Percentiles rank a stretch among this genome's conserved stretches.
phyloP scores from a whole-genome alignment of 306 rosid genomes.

The Comarum palustre region DNA sequence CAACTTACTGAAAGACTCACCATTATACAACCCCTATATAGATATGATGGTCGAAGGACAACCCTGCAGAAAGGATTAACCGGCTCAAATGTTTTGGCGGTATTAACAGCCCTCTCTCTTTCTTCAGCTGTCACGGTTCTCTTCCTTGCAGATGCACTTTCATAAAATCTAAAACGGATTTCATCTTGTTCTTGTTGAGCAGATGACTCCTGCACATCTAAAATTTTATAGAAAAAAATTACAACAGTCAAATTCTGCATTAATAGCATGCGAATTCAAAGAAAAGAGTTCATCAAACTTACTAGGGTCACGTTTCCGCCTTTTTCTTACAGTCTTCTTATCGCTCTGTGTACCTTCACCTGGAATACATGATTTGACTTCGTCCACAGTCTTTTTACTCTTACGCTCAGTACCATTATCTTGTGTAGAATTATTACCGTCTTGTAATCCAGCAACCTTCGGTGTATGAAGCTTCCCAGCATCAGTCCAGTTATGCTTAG shows the following conservation, averaged over 20 bases:
- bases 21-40: slow-evolving; percentile 97
- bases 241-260: slow-evolving; percentile 18
- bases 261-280: slow-evolving; percentile 2
- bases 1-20: slow-evolving; percentile 42
- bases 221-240: slow-evolving; percentile 24
- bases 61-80: slow-evolving; percentile 88
- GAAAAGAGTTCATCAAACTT: slow-evolving; percentile 27
- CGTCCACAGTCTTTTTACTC: slow-evolving; percentile 64
- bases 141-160: slow-evolving; percentile 97
- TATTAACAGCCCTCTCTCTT: slow-evolving; percentile 76
- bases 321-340: slow-evolving; percentile 56
- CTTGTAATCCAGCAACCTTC: slow-evolving; percentile 34
- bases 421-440: slow-evolving; percentile 45
- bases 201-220: slow-evolving; percentile 67
- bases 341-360: slow-evolving; percentile 39
- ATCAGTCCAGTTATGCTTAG: slow-evolving; percentile 65
- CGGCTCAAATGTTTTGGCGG: slow-evolving; percentile 85
- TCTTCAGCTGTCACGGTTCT: slow-evolving; percentile 95
- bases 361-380: slow-evolving; percentile 46
- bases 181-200: slow-evolving; percentile 61
- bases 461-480: slow-evolving; percentile 47
- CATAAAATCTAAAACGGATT: slow-evolving; percentile 79
- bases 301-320: slow-evolving; percentile 61
- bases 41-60: slow-evolving; percentile 89
- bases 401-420: slow-evolving; percentile 64